Percentiles rank a stretch among this genome's conserved stretches.
phyloP scores from a whole-genome alignment of 345 rosid genomes.

The Cardamine resedifolia region DNA sequence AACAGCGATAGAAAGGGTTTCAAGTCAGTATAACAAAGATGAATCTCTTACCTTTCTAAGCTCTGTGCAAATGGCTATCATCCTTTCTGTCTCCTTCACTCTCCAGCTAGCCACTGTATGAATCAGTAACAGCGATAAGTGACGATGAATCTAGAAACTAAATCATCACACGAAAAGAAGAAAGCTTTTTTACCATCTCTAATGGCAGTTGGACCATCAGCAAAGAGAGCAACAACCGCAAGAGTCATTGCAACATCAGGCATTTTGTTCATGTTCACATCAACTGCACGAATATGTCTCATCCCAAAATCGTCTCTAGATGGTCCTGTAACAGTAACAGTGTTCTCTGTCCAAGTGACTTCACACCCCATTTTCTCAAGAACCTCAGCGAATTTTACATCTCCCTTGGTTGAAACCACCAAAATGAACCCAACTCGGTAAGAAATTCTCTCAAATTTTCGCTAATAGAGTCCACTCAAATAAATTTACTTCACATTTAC shows the following conservation, averaged over 20 bases:
- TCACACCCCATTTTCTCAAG: conserved; percentile 95
- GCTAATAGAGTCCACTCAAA: background rate
- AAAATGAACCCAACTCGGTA: background rate
- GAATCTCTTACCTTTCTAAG: conserved; percentile 60
- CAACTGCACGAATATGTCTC: conserved; percentile 72
- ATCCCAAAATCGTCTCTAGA: conserved; percentile 63
- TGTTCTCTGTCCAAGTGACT: conserved; percentile 86
- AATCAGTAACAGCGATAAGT: background rate
- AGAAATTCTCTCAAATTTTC: background rate
- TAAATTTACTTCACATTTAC: conserved; percentile 33
- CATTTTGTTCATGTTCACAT: conserved; percentile 99
- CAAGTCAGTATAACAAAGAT: background rate
- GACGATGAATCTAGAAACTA: background rate
- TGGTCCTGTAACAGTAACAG: conserved; percentile 90
- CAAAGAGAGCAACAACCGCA: conserved; percentile 92
- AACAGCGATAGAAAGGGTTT: background rate
- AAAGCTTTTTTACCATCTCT: conserved; percentile 65
- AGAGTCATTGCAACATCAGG: conserved; percentile 99
- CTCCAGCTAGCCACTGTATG: conserved; percentile 95
- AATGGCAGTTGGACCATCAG: conserved; percentile 91
- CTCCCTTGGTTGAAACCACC: conserved; percentile 50
- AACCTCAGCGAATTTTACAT: conserved; percentile 92
- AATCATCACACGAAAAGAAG: background rate
- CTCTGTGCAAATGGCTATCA: conserved; percentile 97
- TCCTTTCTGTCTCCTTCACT: conserved; percentile 95